Conservation (phyloP, 805 yeast genomes). For the Pichia nanzhaoensis region DNA sequence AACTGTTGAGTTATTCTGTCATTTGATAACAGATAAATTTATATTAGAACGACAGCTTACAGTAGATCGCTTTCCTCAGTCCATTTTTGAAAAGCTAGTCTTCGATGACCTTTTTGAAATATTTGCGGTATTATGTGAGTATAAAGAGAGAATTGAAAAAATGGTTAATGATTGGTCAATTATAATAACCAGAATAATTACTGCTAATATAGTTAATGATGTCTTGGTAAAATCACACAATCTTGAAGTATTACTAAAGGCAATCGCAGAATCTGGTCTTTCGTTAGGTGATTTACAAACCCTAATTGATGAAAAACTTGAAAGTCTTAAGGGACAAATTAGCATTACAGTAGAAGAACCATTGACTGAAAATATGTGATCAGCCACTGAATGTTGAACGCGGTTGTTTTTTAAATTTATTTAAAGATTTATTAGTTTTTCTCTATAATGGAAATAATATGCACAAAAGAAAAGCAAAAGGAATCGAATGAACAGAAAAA, state of each 20-base stretch:
- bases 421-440: no score
- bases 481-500: background rate
- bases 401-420: no score
- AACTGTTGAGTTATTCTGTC: conserved; percentile 4
- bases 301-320: background rate
- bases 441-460: no score
- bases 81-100: conserved; percentile 13
- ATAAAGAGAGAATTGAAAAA: conserved; percentile 19
- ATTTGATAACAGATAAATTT: background rate
- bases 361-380: conserved; percentile 2
- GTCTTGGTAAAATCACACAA: background rate
- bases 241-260: background rate
- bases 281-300: conserved; percentile 1
- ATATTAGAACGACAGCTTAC: background rate
- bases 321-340: background rate
- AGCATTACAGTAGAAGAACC: conserved; percentile 4
- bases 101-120: conserved; percentile 6
- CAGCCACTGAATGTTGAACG: background rate
- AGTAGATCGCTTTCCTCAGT: background rate
- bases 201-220: background rate
- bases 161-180: conserved; percentile 22
- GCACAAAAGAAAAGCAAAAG: background rate
- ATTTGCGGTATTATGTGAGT: conserved; percentile 18
- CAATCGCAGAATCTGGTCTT: background rate
- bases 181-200: background rate